Base-by-base conservation (phyloP, 208 protist genomes). In the Acanthamoeba quina region DNA sequence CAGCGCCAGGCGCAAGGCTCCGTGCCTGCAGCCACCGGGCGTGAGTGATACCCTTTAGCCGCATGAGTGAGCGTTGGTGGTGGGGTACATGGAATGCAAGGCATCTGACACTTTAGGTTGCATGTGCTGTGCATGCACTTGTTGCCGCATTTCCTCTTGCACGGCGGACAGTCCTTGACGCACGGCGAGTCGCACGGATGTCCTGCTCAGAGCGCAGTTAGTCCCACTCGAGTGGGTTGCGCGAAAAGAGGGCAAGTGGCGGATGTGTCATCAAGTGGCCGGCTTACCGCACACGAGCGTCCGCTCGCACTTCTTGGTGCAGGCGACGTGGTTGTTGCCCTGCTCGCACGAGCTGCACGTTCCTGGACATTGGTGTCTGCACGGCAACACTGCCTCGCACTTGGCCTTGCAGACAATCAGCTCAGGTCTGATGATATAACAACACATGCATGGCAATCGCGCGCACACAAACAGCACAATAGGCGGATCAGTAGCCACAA, bases 1-100 rank as follows among this genome's bases (percentile, higher is more conserved):
- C 95, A 96, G 19, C 24, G 5, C 85, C 92, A 95, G 34, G 29
- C 62, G 34, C 95, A 96, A 26, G 11, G 7, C 56, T 96, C 94
- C 37, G 17, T n/a, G 90, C 95, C 95, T 49, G 26, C 52, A 2
- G 37, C n/a, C 5, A 9, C n/a, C 78, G 41, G 41, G 41, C 19
- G 70, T 85, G 44, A 85, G 37, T 85, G 44, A 44, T 70, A 0
- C 0, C 24, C 17, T 56, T 56, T 7, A 0, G 52, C 17, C 1
- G 11, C 11, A 2, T 56, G 17, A 56, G 21, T 56, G 52, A 56
- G 5, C 1, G 41, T 13, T 0, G n/a, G 15, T 1, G 29, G 29
- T 52, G 26, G 6, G 1, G n/a, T 86, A 86, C 83, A 90, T 6
- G 83, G 83, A 21, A 70, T 49, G 54, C 83, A 90, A 6, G 83